Evolutionary conservation across 345 rosid genomes (phyloP), one percentile per base, ranked within the genome.

Genomic region (Mercurialis annua): DNA sequence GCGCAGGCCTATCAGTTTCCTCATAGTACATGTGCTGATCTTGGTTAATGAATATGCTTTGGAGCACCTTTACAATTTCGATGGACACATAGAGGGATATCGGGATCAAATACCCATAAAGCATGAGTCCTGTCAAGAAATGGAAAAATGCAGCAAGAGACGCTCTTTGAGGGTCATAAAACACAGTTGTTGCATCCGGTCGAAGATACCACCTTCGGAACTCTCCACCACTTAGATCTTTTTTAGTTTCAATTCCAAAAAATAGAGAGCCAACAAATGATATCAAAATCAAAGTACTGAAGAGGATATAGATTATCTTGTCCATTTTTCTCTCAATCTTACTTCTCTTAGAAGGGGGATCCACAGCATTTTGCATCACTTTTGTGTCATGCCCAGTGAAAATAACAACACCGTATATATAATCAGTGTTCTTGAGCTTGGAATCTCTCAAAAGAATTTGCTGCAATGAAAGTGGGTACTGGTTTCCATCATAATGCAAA

Each of bases 341-440:
- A 58, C 92, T 93, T 83, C 97, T 89, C 73, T 93, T 93, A 17
- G 96, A 90, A 78, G 90, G 97, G 38, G 98, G 96, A 66, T 86
- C 77, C 3, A 74, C 81, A 44, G 96, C 86, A 76, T 93, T 93
- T 85, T 88, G 94, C 96, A 93, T 90, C 76, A 93, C 96, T 80
- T 93, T 93, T 1, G 98, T 81, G 48, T 93, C 98, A 53, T 90
- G 97, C 20, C 98, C 98, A 0, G 98, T 90, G 73, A 90, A 89
- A 68, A 93, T 76, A 68, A 87, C 95, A 17, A 85, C 94, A 0
- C 97, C 98, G 30, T 81, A 65, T 6, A 89, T 6, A 42, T 75
- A 81, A 6, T 87, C 96, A 0, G 94, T 93, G 71, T 93, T 83
- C 65, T 65, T 90, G 48, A 93, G 84, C 81, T 86, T 90, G 3